These are phyloP conservation scores for Psilocybe cubensis DNA, from an alignment of 768 basidiomycete species.

Conservation along the genomic window DNA sequence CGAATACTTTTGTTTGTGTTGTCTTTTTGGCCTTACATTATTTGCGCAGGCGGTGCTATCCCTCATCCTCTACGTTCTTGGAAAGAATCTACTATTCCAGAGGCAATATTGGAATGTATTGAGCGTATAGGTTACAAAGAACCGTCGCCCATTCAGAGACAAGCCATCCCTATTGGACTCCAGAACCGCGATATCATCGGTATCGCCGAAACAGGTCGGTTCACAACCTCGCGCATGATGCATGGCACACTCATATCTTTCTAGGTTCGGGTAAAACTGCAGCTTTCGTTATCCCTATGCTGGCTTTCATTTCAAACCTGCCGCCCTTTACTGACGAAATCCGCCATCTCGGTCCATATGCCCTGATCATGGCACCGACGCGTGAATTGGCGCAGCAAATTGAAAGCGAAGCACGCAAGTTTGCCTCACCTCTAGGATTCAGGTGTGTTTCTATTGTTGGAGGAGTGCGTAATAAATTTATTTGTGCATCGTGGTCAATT, in stretches of 20 bases:
- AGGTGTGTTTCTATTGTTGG: conserved; percentile 98
- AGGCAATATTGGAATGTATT: conserved; percentile 78
- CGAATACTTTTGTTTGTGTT: conserved; percentile 19
- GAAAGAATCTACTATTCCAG: conserved; percentile 86
- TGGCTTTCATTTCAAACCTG: conserved; percentile 88
- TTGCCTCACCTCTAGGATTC: conserved; percentile 88
- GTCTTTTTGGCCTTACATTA: neutral
- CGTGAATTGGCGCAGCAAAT: conserved; percentile 99
- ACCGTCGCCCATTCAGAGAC: conserved; percentile 95
- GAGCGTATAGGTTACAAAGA: conserved; percentile 96
- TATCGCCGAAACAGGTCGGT: conserved; percentile 94
- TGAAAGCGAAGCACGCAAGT: conserved; percentile 89
- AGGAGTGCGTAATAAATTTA: conserved; percentile 63
- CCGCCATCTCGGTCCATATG: conserved; percentile 91
- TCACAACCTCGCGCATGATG: neutral
- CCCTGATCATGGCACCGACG: conserved; percentile 94
- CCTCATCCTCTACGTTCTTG: conserved; percentile 94
- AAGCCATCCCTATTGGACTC: conserved; percentile 98
- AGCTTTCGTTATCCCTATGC: conserved; percentile 98
- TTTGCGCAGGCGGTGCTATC: conserved; percentile 77
- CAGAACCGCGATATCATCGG: conserved; percentile 98
- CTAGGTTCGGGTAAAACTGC: conserved; percentile 98
- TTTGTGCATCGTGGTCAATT: neutral
- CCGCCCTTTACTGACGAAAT: conserved; percentile 91
- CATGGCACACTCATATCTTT: neutral